Conservation (phyloP, 805 yeast genomes). For the Huiozyma sinensis region DNA sequence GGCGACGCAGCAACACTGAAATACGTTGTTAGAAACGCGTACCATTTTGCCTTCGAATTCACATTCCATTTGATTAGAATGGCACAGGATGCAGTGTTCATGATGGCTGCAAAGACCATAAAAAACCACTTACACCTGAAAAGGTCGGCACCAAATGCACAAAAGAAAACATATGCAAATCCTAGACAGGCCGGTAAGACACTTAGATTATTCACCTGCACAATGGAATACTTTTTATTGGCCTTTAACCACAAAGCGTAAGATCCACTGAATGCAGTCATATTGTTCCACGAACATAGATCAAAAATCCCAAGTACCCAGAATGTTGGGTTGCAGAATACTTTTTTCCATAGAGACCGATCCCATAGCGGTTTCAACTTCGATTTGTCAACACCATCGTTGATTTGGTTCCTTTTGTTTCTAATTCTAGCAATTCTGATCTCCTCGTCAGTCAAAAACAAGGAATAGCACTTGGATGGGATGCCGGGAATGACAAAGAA, state of each 20-base stretch:
- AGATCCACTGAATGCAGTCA: conserved; percentile 46
- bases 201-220: conserved; percentile 39
- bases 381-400: conserved; percentile 20
- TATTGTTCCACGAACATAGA: conserved; percentile 52
- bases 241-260: conserved; percentile 54
- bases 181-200: conserved; percentile 53
- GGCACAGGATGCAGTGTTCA: conserved; percentile 45
- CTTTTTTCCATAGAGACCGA: conserved; percentile 41
- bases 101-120: conserved; percentile 39
- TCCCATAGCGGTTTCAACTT: conserved; percentile 26
- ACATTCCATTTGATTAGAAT: conserved; percentile 52
- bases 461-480: conserved; percentile 48
- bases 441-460: conserved; percentile 48
- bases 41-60: conserved; percentile 50
- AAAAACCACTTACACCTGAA: conserved; percentile 44
- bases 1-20: conserved; percentile 58
- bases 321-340: conserved; percentile 43
- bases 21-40: conserved; percentile 48
- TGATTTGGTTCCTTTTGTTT: conserved; percentile 29
- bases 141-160: conserved; percentile 40
- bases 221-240: conserved; percentile 33
- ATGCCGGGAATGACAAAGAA: conserved; percentile 44
- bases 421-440: conserved; percentile 40
- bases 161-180: conserved; percentile 36
- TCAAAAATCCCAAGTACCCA: conserved; percentile 46